phyloP scores from a whole-genome alignment of 1,284 basidiomycete species.

The Malassezia psittaci region DNA sequence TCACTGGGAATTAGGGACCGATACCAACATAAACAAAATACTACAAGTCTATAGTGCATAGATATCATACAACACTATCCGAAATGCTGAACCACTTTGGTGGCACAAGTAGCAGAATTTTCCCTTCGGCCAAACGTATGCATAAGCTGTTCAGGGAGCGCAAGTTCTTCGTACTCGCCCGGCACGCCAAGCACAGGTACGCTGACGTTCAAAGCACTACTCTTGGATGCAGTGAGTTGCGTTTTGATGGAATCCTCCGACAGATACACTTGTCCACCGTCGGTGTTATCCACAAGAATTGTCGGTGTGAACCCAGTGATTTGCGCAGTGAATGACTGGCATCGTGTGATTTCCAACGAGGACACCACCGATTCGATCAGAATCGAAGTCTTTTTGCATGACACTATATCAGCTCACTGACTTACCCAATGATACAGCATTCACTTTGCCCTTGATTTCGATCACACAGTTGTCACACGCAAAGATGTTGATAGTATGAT shows the following conservation, averaged over 20 bases:
- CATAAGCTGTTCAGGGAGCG: conserved; percentile 92
- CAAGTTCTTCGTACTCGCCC: conserved; percentile 78
- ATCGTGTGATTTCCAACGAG: conserved; percentile 73
- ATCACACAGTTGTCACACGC: conserved; percentile 83
- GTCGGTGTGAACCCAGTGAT: conserved; percentile 82
- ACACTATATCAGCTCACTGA: conserved; percentile 54
- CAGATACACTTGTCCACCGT: conserved; percentile 88
- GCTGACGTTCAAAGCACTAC: conserved; percentile 83
- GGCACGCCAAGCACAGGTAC: conserved; percentile 81
- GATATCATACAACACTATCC: conserved; percentile 16
- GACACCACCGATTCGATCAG: conserved; percentile 87
- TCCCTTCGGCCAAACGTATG: conserved; percentile 63
- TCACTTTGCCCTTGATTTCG: conserved; percentile 83
- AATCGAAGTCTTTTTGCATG: conserved; percentile 78
- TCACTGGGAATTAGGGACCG: too few species aligned
- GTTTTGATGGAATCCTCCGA: conserved; percentile 67
- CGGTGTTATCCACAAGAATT: conserved; percentile 84
- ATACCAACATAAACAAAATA: too few species aligned
- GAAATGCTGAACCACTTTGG: conserved; percentile 39
- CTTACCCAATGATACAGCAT: conserved; percentile 79
- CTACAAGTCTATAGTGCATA: too few species aligned
- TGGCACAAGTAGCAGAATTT: conserved; percentile 53
- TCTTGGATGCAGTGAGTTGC: conserved; percentile 91
- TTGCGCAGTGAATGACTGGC: conserved; percentile 84
- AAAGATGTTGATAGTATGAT: conserved; percentile 79